Conservation (phyloP, 1,139 yeast genomes). For the Candida sojae region DNA sequence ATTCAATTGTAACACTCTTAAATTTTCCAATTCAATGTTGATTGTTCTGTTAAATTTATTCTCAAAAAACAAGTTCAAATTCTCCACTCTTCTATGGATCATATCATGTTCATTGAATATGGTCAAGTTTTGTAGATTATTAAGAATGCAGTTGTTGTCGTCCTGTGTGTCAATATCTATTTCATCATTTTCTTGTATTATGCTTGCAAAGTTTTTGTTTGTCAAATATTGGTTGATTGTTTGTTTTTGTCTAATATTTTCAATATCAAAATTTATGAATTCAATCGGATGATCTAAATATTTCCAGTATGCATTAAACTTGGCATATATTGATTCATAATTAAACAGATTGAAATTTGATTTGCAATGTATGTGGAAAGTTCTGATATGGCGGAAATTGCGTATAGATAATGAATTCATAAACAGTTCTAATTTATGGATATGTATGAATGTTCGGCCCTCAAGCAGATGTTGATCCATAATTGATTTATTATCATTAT, state of each 20-base stretch:
- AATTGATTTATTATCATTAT: conserved; percentile 13
- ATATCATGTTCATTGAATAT: conserved; percentile 8
- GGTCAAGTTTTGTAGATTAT: conserved; percentile 14
- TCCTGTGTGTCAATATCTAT: neutral
- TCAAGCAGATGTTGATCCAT: neutral
- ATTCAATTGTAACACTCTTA: conserved; percentile 12
- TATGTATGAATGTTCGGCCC: conserved; percentile 12
- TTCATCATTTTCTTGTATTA: conserved; percentile 16
- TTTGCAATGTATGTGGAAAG: conserved; percentile 15
- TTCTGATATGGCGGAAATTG: conserved; percentile 12
- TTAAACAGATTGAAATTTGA: conserved; percentile 15
- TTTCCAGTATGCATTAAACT: conserved; percentile 12
- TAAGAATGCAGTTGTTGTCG: conserved; percentile 1
- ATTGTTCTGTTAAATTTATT: conserved; percentile 2
- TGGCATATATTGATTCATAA: conserved; percentile 11
- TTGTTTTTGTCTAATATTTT: conserved; percentile 14
- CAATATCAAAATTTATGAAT: conserved; percentile 15
- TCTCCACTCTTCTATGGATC: conserved; percentile 8
- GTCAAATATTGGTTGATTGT: conserved; percentile 13
- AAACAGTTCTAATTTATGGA: conserved; percentile 8
- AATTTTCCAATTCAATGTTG: conserved; percentile 2
- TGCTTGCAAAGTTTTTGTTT: conserved; percentile 7
- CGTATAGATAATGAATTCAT: conserved; percentile 6
- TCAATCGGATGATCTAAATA: conserved; percentile 12
- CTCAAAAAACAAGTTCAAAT: conserved; percentile 15